Conservation (phyloP, 768 basidiomycete genomes). For the Cystobasidium tubakii region DNA sequence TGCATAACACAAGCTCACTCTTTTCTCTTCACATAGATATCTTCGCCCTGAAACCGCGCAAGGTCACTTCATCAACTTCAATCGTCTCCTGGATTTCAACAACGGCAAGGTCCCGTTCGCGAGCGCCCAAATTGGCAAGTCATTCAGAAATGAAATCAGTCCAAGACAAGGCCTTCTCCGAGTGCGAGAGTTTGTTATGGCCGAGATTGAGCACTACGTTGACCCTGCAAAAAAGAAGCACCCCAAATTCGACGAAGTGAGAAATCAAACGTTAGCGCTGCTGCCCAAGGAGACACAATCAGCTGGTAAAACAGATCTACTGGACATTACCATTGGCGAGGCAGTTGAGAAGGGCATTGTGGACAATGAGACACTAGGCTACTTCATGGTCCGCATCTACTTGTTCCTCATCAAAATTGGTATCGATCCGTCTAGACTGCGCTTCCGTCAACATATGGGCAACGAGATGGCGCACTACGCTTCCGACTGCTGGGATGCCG, state of each 20-base stretch:
- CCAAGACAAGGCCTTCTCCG: constrained; percentile 92
- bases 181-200: constrained; percentile 98
- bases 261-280: constrained; percentile 66
- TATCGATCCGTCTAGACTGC: constrained; percentile 70
- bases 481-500: constrained; percentile 98
- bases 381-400: constrained; percentile 88
- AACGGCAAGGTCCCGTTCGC: constrained; percentile 94
- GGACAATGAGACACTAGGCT: constrained; percentile 95
- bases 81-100: constrained; percentile 93
- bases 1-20: neutral
- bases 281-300: constrained; percentile 79
- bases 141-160: constrained; percentile 97
- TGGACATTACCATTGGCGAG: constrained; percentile 70
- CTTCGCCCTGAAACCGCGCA: constrained; percentile 97
- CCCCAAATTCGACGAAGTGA: constrained; percentile 71
- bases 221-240: constrained; percentile 89
- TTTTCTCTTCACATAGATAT: constrained; percentile 59
- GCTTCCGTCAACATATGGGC: constrained; percentile 96
- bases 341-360: constrained; percentile 79
- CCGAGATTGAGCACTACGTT: constrained; percentile 97
- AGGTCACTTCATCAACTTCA: constrained; percentile 98
- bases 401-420: constrained; percentile 86
- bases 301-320: constrained; percentile 63
- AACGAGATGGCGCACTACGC: constrained; percentile 99
- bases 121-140: constrained; percentile 89